Evolutionary conservation across 1,284 basidiomycete genomes (phyloP).

Genomic region (Xerocomus nothofagi): DNA sequence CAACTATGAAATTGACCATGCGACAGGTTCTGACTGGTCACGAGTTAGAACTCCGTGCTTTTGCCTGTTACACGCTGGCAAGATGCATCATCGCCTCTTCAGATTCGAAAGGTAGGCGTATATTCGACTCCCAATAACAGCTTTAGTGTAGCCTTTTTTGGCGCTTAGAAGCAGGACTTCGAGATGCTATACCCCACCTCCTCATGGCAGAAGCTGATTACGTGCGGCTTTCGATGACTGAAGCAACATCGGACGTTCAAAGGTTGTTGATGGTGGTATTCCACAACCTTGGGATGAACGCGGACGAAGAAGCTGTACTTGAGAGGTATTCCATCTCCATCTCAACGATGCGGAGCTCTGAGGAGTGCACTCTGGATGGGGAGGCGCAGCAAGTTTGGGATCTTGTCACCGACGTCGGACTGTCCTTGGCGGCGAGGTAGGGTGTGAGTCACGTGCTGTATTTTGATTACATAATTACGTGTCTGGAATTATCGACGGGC

Average conservation of each 20-base stretch:
- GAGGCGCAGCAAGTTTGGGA: constrained; percentile 58
- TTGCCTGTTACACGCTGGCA: constrained; percentile 69
- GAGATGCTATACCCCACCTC: constrained; percentile 61
- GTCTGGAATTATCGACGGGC: constrained; percentile 15
- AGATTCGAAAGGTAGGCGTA: constrained; percentile 33
- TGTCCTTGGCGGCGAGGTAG: constrained; percentile 49
- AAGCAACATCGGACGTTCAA: constrained; percentile 63
- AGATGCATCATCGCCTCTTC: constrained; percentile 64
- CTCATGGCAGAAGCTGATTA: constrained; percentile 65
- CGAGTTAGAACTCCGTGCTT: constrained; percentile 73
- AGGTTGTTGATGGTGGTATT: constrained; percentile 69
- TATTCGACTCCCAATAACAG: constrained; percentile 1
- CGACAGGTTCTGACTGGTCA: constrained; percentile 64
- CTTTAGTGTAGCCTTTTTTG: constrained; percentile 2
- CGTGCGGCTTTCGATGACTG: constrained; percentile 52
- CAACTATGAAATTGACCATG: background rate
- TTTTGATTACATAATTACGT: constrained; percentile 26
- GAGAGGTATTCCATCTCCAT: constrained; percentile 49
- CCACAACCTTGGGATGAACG: constrained; percentile 60
- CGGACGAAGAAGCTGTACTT: constrained; percentile 56
- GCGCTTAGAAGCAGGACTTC: constrained; percentile 40
- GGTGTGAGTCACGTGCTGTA: constrained; percentile 23
- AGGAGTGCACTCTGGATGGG: constrained; percentile 46
- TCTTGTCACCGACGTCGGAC: constrained; percentile 57
- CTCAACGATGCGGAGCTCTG: constrained; percentile 41